Evolutionary conservation across 2,329 filamentous ascomycete species (phyloP).

Genomic region (Botryotinia globosa): DNA sequence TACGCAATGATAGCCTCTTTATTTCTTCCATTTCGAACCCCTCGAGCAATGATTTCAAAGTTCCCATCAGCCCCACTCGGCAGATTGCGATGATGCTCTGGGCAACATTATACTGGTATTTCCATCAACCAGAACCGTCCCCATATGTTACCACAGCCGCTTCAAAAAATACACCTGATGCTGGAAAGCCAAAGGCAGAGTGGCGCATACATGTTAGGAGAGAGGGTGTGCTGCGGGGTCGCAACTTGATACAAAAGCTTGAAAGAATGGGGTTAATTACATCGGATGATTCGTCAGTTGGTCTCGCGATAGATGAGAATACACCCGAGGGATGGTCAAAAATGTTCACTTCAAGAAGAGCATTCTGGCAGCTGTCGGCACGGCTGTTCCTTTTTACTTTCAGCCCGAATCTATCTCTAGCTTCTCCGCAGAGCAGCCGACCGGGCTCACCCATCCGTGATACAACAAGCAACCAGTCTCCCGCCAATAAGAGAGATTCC

Average conservation of each 20-base stretch:
- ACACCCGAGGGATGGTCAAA: constrained; percentile 65
- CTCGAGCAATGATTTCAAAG: constrained; percentile 74
- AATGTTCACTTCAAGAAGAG: constrained; percentile 77
- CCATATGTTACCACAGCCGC: constrained; percentile 60
- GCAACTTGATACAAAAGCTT: constrained; percentile 79
- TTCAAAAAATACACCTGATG: constrained; percentile 62
- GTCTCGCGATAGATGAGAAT: constrained; percentile 59
- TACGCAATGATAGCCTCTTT: constrained; percentile 78
- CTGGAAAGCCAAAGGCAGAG: constrained; percentile 74
- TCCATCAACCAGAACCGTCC: constrained; percentile 77
- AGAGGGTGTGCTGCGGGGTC: constrained; percentile 83
- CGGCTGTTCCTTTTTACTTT: constrained; percentile 85
- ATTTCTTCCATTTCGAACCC: constrained; percentile 90
- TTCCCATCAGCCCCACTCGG: constrained; percentile 74
- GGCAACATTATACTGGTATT: constrained; percentile 96
- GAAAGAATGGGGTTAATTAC: constrained; percentile 89
- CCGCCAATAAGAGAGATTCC: constrained; percentile 32
- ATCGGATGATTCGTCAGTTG: constrained; percentile 72
- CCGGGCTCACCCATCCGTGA: constrained; percentile 50
- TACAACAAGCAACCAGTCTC: constrained; percentile 38
- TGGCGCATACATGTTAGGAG: constrained; percentile 83
- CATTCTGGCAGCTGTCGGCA: constrained; percentile 91
- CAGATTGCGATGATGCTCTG: constrained; percentile 97
- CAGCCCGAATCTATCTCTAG: constrained; percentile 51
- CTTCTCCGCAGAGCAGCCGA: constrained; percentile 52